Conservation (phyloP, 2,329 filamentous ascomycete species). For the Trichoderma aggressivum region DNA sequence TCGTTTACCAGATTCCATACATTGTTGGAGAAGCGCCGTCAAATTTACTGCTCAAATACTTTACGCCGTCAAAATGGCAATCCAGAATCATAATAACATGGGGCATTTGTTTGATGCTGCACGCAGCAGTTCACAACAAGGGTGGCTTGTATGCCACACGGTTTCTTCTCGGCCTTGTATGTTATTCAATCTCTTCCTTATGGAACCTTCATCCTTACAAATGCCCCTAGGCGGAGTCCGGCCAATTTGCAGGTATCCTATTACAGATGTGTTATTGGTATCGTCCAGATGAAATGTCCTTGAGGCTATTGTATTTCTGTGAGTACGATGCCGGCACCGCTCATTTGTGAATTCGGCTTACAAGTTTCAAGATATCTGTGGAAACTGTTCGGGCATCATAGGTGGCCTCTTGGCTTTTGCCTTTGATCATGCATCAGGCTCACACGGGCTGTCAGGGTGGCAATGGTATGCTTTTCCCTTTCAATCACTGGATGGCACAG, state of each 20-base stretch:
- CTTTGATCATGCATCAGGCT: not conserved
- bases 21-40: not conserved
- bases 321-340: not conserved
- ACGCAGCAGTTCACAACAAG: not conserved
- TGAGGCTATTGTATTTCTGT: not conserved
- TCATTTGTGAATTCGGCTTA: not conserved
- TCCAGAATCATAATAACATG: not conserved
- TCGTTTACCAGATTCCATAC: not conserved
- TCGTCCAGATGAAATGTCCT: not conserved
- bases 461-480: not conserved
- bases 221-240: not conserved
- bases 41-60: not conserved
- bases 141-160: not conserved
- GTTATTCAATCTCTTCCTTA: not conserved
- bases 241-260: not conserved
- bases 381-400: not conserved
- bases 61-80: not conserved
- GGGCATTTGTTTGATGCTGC: not conserved
- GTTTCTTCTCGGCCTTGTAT: not conserved
- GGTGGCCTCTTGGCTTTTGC: not conserved
- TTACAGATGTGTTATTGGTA: not conserved
- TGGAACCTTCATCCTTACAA: not conserved
- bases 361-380: not conserved
- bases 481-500: not conserved
- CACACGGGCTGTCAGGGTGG: not conserved